These are phyloP conservation scores for Fusarium nematophilum DNA, from an alignment of 2,329 filamentous ascomycete genomes.

Conservation along the genomic window DNA sequence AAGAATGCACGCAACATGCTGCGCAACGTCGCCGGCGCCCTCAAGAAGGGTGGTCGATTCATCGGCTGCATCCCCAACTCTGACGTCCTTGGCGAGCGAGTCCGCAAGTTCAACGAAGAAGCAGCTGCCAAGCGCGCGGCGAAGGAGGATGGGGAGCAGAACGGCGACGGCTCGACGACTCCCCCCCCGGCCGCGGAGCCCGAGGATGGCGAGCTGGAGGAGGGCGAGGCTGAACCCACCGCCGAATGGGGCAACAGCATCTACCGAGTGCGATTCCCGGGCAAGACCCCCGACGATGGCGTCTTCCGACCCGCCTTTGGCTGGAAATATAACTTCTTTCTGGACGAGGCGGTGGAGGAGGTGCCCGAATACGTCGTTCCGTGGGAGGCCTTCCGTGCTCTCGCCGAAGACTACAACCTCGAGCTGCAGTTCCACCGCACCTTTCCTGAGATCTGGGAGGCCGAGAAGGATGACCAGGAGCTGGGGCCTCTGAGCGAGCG, in stretches of 20 bases:
- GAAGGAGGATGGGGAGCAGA: conserved; percentile 32
- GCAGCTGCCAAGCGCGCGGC: conserved; percentile 50
- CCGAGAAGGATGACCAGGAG: conserved; percentile 86
- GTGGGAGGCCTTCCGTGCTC: conserved; percentile 95
- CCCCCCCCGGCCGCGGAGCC: conserved; percentile 44
- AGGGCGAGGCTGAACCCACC: conserved; percentile 70
- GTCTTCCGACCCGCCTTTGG: conserved; percentile 94
- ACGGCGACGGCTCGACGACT: conserved; percentile 37
- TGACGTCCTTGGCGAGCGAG: conserved; percentile 83
- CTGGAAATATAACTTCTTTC: conserved; percentile 98
- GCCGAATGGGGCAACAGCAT: conserved; percentile 94
- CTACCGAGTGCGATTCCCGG: conserved; percentile 90
- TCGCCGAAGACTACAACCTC: conserved; percentile 96
- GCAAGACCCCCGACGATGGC: conserved; percentile 84
- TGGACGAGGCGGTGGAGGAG: conserved; percentile 95
- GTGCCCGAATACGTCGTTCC: conserved; percentile 98
- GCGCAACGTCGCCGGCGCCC: conserved; percentile 85
- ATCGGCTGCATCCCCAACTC: conserved; percentile 98
- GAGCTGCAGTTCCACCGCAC: conserved; percentile 94
- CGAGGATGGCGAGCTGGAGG: conserved; percentile 63
- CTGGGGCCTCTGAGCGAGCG: conserved; percentile 88
- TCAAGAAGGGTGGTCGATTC: conserved; percentile 95
- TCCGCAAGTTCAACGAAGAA: conserved; percentile 78
- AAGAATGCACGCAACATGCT: conserved; percentile 92
- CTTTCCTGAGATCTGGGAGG: conserved; percentile 91